A percentile compares a stretch with the other conserved stretches of the same genome.
These are phyloP conservation scores for Starmera stellimalicola DNA, from an alignment of 1,139 yeast species.

Conservation along the genomic window DNA sequence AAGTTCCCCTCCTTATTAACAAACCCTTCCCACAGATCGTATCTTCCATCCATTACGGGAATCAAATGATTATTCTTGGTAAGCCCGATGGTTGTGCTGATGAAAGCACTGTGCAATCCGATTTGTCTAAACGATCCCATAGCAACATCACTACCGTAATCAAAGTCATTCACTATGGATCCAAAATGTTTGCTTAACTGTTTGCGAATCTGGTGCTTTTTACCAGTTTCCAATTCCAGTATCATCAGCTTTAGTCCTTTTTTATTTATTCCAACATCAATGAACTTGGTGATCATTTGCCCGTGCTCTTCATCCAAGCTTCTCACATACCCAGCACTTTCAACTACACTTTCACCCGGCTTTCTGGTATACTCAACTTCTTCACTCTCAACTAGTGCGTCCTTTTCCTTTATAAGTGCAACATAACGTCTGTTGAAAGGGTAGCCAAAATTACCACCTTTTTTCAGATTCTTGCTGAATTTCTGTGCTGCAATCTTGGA, in stretches of 20 bases:
- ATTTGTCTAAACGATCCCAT: conserved; percentile 14
- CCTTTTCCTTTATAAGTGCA: conserved; percentile 1
- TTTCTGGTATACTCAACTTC: conserved; percentile 7
- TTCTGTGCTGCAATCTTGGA: conserved; percentile 21
- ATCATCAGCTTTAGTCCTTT: conserved; percentile 13
- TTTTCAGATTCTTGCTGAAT: conserved; percentile 22
- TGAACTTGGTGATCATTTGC: conserved; percentile 11
- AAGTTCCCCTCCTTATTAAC: conserved; percentile 13
- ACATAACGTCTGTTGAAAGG: conserved; percentile 16
- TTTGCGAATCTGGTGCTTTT: conserved; percentile 35
- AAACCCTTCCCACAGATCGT: conserved; percentile 11
- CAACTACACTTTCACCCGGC: neutral
- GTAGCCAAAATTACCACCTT: conserved; percentile 26
- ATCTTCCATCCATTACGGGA: conserved; percentile 10
- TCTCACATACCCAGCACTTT: neutral
- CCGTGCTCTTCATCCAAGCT: conserved; percentile 6
- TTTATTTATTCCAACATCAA: neutral
- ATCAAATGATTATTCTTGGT: conserved; percentile 11
- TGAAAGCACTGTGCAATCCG: conserved; percentile 23
- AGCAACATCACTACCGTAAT: conserved; percentile 13
- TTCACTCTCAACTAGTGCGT: neutral
- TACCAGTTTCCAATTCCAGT: conserved; percentile 32
- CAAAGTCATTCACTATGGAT: conserved; percentile 22
- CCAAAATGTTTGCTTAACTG: conserved; percentile 21
- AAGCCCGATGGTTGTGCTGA: conserved; percentile 19